phyloP scores from a whole-genome alignment of 306 rosid species.

The Trifolium subterraneum region DNA sequence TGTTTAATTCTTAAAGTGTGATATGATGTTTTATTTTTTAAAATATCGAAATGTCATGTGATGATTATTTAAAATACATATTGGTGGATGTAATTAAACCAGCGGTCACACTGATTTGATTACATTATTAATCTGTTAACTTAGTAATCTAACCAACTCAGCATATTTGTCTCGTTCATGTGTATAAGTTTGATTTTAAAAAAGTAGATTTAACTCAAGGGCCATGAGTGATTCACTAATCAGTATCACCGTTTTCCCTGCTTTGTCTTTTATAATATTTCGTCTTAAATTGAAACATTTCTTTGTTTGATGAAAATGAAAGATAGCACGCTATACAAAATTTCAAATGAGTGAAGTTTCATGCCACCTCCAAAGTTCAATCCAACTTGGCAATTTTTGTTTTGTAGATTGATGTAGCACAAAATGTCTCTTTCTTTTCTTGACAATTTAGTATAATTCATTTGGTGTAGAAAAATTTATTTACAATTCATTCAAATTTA shows the following conservation, averaged over 20 bases:
- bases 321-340: too few species aligned
- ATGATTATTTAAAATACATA: background rate
- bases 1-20: background rate
- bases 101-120: background rate
- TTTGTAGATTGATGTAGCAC: background rate
- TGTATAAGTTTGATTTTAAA: background rate
- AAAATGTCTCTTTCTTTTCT: constrained; percentile 6
- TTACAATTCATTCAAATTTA: background rate
- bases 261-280: background rate
- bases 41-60: background rate
- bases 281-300: background rate
- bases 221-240: background rate
- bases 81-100: background rate
- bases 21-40: background rate
- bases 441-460: background rate
- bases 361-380: background rate
- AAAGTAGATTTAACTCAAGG: background rate
- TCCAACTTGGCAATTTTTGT: background rate
- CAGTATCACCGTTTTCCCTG: background rate
- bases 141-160: background rate
- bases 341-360: background rate
- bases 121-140: background rate
- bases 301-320: background rate
- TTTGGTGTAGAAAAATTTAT: too few species aligned
- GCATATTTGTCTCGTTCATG: background rate